Evolutionary conservation across 176 grass and related monocot species (phyloP).

Genomic region (Triticum turgidum): DNA sequence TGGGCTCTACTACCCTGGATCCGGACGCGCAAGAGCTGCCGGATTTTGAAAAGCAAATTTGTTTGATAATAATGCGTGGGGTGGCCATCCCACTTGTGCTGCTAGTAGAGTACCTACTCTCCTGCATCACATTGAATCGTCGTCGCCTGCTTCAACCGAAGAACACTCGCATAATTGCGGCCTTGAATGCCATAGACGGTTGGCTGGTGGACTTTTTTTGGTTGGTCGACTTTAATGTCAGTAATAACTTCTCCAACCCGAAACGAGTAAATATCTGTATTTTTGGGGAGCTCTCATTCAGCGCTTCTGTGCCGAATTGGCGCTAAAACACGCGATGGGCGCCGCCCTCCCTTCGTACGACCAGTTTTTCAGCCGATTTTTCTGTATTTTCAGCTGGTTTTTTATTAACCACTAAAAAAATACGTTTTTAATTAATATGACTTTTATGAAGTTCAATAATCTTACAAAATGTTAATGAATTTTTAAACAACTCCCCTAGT

Average conservation of each 20-base stretch:
- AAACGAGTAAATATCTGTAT: constrained; percentile 14
- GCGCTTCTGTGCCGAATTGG: no score
- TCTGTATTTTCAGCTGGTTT: no score
- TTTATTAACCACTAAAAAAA: no score
- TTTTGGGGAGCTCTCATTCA: no score
- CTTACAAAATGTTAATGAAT: no score
- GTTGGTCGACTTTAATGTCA: background rate
- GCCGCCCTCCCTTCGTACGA: no score
- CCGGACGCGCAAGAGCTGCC: background rate
- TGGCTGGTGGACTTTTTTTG: constrained; percentile 26
- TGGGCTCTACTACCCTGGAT: background rate
- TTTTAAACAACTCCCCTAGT: no score
- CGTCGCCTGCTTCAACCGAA: constrained; percentile 15
- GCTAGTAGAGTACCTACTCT: background rate
- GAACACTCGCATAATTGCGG: constrained; percentile 43
- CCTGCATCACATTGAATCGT: constrained; percentile 20
- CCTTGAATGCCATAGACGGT: constrained; percentile 34
- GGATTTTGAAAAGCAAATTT: constrained; percentile 35
- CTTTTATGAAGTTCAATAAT: no score
- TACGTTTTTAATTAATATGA: no score
- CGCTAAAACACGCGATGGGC: no score
- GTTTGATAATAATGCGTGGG: background rate
- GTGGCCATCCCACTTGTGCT: background rate
- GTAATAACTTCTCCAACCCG: background rate
- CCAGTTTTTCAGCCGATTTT: no score